A percentile compares a stretch with the other conserved stretches of the same genome.
Evolutionary conservation across 805 yeast species (phyloP).

Genomic region (Komagataella mondaviorum): DNA sequence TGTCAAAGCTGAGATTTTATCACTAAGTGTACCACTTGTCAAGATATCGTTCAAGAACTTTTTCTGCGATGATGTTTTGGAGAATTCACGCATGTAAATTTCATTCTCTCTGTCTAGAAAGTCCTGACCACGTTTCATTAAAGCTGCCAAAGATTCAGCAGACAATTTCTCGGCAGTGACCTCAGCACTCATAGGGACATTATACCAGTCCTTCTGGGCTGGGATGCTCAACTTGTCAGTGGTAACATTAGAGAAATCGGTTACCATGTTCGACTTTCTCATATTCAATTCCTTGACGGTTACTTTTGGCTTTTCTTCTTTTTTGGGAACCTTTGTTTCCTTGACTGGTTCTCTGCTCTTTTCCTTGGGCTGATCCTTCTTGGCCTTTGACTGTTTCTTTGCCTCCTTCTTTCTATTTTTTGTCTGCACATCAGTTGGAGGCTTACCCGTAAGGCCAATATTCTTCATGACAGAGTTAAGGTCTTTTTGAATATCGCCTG

Average conservation of each 20-base stretch:
- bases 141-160: conserved; percentile 42
- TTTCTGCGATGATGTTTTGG: conserved; percentile 66
- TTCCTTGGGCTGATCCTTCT: conserved; percentile 11
- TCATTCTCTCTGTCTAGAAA: conserved; percentile 61
- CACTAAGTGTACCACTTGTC: conserved; percentile 85
- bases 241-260: conserved; percentile 31
- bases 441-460: conserved; percentile 41
- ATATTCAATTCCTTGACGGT: conserved; percentile 6
- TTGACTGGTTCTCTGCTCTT: conserved; percentile 4
- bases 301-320: conserved; percentile 15
- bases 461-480: conserved; percentile 48
- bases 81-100: conserved; percentile 57
- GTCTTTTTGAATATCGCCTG: conserved; percentile 19
- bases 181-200: conserved; percentile 27
- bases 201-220: conserved; percentile 66
- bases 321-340: conserved; percentile 10
- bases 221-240: conserved; percentile 45
- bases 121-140: conserved; percentile 53
- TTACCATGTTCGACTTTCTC: conserved; percentile 10
- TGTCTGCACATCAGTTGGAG: conserved; percentile 5
- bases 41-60: conserved; percentile 82
- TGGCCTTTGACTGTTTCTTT: conserved; percentile 22
- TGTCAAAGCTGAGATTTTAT: conserved; percentile 91
- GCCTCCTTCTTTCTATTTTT: conserved; percentile 12
- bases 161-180: conserved; percentile 23